phyloP scores from a whole-genome alignment of 495 filamentous ascomycete species.

The Lophiotrema nucula region DNA sequence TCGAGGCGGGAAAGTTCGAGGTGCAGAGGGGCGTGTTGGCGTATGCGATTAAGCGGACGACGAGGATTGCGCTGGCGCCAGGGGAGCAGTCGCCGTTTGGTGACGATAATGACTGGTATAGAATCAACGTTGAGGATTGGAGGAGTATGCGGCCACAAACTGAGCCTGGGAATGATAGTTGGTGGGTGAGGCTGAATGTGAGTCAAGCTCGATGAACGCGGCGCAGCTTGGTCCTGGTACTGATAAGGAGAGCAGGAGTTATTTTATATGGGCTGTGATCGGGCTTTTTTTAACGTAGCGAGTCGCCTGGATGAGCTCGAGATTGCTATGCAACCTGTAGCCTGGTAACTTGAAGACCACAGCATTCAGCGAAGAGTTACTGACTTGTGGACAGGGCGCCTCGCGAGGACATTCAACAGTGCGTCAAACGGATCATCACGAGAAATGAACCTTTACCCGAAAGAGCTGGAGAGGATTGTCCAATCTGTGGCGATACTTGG shows the following conservation, averaged over 20 bases:
- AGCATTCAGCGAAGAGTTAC: neutral
- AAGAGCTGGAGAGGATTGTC: neutral
- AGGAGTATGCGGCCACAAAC: neutral
- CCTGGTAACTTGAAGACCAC: neutral
- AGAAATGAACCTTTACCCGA: neutral
- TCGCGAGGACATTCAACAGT: neutral
- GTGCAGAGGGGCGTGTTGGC: neutral
- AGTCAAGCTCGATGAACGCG: neutral
- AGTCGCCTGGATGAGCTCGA: neutral
- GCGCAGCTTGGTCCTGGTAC: no score
- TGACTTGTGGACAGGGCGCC: no score
- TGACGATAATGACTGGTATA: conserved; percentile 11
- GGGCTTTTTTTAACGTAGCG: neutral
- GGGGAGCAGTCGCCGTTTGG: neutral
- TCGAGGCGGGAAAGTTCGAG: conserved; percentile 13
- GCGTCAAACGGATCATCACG: neutral
- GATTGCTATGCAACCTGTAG: neutral
- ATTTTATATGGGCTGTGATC: neutral
- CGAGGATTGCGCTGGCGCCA: neutral
- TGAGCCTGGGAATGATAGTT: neutral
- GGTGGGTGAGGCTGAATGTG: conserved; percentile 19
- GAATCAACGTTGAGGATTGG: conserved; percentile 10
- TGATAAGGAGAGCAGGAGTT: neutral
- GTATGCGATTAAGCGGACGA: conserved; percentile 13
- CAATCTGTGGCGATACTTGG: neutral